A percentile compares a stretch with the other conserved stretches of the same genome.
phyloP scores from a whole-genome alignment of 2,329 filamentous ascomycete genomes.

The Bipolaris sorokiniana region DNA sequence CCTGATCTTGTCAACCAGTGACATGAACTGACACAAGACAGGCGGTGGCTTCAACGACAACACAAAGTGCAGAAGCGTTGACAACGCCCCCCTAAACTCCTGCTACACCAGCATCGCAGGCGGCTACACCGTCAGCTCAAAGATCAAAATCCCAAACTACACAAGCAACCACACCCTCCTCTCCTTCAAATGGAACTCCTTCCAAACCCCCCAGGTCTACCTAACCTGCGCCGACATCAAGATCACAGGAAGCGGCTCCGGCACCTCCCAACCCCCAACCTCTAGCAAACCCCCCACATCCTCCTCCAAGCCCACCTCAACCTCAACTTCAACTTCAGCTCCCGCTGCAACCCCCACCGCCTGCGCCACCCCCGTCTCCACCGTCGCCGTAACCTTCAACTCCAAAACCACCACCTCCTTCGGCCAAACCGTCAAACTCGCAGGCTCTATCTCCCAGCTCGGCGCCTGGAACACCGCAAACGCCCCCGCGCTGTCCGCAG shows the following conservation, averaged over 20 bases:
- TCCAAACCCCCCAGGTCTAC: conserved; percentile 44
- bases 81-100: conserved; percentile 41
- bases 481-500: conserved; percentile 51
- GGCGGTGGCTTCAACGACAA: conserved; percentile 37
- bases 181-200: conserved; percentile 44
- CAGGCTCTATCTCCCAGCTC: conserved; percentile 53
- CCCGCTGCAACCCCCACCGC: conserved; percentile 19
- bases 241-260: conserved; percentile 30
- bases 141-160: conserved; percentile 45
- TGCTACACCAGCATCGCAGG: conserved; percentile 45
- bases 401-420: conserved; percentile 56
- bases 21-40: background rate
- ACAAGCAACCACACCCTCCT: conserved; percentile 40
- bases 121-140: conserved; percentile 43
- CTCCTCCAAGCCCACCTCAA: conserved; percentile 20
- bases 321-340: conserved; percentile 15
- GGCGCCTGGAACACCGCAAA: conserved; percentile 53
- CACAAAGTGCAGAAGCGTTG: conserved; percentile 37
- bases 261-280: conserved; percentile 19
- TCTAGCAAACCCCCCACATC: conserved; percentile 24
- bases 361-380: conserved; percentile 37
- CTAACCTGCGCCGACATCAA: conserved; percentile 43
- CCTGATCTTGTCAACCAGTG: fast-evolving
- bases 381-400: conserved; percentile 52
- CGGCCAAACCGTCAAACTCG: conserved; percentile 57